Base-by-base conservation (phyloP, 352 stramenopile genomes). In the Globisporangium echinulatum region DNA sequence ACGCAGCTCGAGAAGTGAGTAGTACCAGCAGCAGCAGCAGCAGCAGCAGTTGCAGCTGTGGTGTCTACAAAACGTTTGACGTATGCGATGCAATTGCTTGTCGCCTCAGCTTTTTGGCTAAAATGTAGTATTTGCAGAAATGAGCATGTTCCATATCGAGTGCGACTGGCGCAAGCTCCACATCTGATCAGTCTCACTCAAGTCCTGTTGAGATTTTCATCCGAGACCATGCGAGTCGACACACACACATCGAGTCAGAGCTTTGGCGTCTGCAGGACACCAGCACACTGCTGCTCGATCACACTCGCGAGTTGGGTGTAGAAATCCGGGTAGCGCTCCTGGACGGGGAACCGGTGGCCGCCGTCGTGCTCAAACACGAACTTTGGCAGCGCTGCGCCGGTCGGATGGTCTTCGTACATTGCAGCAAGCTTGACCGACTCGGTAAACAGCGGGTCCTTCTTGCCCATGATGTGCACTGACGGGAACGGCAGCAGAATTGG, bases 391-490 rank as follows among this genome's bases (percentile, higher is more conserved):
- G 52, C 61, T 17, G 49, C 49, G 5, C 56, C 64, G 7, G n/a
- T 43, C 0, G 66, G 65, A n/a, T 59, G 59, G 19, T 75, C 49
- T 33, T 70, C 65, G 58, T 77, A 81, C 67, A 76, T 72, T 5
- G 67, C 63, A 0, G 63, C 58, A 33, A 77, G 61, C 15, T 62
- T 62, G 50, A 67, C 56, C 39, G 63, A 66, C 25, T 73, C 59
- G 9, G 70, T 51, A 52, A 57, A 70, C 14, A 75, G 49, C 33
- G 62, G 56, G 48, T 85, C 75, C 11, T 59, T 69, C 56, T 72
- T 68, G 15, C 72, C 72, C 11, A 80, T 48, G 40, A 85, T 60
- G 57, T 85, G 75, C 48, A 85, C 76, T 10, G 75, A 82, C 36
- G 77, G 75, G 38, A 87, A 58, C 10, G 74, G 74, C 42, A 87